Conservation (phyloP, 495 filamentous ascomycete genomes). For the Xylaria curta region DNA sequence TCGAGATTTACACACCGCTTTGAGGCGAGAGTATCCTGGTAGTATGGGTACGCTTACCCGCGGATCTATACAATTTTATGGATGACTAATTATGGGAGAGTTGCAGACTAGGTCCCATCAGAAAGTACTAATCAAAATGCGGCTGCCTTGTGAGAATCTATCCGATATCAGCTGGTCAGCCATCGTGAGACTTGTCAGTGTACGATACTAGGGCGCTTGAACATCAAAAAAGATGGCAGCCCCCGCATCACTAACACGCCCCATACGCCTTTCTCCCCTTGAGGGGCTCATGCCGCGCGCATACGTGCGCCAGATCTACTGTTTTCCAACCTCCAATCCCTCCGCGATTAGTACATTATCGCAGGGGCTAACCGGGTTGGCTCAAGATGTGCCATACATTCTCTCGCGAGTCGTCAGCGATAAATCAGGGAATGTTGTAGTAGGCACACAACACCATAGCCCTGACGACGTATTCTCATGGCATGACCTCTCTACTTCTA, state of each 20-base stretch:
- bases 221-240: background rate
- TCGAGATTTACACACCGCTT: background rate
- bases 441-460: conserved; percentile 30
- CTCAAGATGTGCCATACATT: conserved; percentile 37
- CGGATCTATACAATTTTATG: background rate
- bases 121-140: background rate
- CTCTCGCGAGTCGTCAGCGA: conserved; percentile 32
- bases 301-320: conserved; percentile 38
- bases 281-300: conserved; percentile 39
- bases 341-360: conserved; percentile 25
- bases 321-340: conserved; percentile 35
- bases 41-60: background rate
- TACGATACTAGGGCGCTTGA: background rate
- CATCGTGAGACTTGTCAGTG: no score
- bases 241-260: background rate
- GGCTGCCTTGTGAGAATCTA: background rate
- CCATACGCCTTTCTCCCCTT: conserved; percentile 30
- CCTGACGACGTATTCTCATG: conserved; percentile 32
- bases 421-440: conserved; percentile 15
- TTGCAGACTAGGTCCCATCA: background rate
- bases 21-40: background rate
- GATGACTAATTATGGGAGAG: background rate
- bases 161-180: background rate
- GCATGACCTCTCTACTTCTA: conserved; percentile 26
- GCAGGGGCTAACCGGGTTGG: conserved; percentile 26